A percentile compares a stretch with the other conserved stretches of the same genome.
Conservation (phyloP, 371 early-diverging fungal species). For the Apophysomyces elegans region DNA sequence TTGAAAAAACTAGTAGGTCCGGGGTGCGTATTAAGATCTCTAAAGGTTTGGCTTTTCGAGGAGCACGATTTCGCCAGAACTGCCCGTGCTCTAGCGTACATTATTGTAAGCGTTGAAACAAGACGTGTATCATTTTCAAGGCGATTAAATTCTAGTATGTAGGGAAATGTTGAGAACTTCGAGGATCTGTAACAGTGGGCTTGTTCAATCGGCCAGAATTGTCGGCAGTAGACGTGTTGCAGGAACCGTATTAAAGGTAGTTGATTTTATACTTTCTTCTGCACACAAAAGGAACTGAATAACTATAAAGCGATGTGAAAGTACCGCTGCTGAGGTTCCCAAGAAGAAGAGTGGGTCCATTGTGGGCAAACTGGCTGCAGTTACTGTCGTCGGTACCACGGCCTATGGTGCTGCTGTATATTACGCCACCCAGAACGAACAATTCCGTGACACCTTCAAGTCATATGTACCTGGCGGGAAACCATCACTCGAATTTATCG, state of each 20-base stretch:
- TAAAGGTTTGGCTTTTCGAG: too few relatives aligned
- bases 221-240: neutral
- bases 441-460: conserved; percentile 29
- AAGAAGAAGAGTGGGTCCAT: conserved; percentile 11
- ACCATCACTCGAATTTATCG: conserved; percentile 25
- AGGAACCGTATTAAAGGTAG: neutral
- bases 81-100: too few relatives aligned
- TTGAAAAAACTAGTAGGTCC: too few relatives aligned
- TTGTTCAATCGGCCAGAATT: conserved; percentile 4
- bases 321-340: conserved; percentile 1
- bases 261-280: neutral
- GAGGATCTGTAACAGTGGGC: conserved; percentile 13
- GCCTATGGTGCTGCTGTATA: conserved; percentile 33
- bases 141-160: neutral
- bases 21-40: too few relatives aligned
- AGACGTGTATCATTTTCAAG: neutral
- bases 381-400: conserved; percentile 23
- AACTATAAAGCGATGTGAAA: conserved; percentile 13
- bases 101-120: too few relatives aligned
- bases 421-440: conserved; percentile 30
- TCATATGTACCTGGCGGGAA: conserved; percentile 32
- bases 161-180: conserved; percentile 7
- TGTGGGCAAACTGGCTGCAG: conserved; percentile 18
- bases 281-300: neutral
- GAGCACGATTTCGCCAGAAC: too few relatives aligned